Evolutionary conservation across 305 asterid species (phyloP).

Genomic region (Ajuga reptans): DNA sequence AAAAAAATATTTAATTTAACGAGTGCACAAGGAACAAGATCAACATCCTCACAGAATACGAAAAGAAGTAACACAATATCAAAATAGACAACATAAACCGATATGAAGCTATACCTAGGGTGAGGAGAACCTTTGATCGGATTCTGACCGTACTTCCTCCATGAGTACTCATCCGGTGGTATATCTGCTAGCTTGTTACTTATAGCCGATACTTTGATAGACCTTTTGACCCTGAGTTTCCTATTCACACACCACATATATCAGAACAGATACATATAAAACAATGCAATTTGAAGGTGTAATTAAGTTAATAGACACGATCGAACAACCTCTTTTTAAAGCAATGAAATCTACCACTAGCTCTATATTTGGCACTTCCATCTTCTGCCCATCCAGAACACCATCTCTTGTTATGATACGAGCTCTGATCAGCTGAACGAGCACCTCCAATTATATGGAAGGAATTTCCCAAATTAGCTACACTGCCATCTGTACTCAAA

Average conservation of each 20-base stretch:
- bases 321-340: constrained; percentile 69
- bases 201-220: constrained; percentile 75
- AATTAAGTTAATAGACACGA: too few species aligned
- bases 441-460: constrained; percentile 58
- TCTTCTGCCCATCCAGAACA: constrained; percentile 68
- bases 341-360: constrained; percentile 66
- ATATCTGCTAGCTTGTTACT: constrained; percentile 82
- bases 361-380: constrained; percentile 69
- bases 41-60: too few species aligned
- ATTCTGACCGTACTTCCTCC: constrained; percentile 92
- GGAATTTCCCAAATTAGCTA: constrained; percentile 51
- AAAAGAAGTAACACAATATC: too few species aligned
- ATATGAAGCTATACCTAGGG: constrained; percentile 44
- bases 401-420: constrained; percentile 51
- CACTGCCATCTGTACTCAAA: constrained; percentile 70
- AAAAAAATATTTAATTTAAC: too few species aligned
- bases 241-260: too few species aligned
- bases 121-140: constrained; percentile 93
- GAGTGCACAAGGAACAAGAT: too few species aligned
- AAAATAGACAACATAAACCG: not conserved
- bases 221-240: constrained; percentile 73
- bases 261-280: too few species aligned
- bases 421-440: constrained; percentile 59
- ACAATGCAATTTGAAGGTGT: too few species aligned
- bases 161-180: constrained; percentile 76